These are phyloP conservation scores for Starmerella bombi DNA, from an alignment of 805 yeast species.

Conservation along the genomic window DNA sequence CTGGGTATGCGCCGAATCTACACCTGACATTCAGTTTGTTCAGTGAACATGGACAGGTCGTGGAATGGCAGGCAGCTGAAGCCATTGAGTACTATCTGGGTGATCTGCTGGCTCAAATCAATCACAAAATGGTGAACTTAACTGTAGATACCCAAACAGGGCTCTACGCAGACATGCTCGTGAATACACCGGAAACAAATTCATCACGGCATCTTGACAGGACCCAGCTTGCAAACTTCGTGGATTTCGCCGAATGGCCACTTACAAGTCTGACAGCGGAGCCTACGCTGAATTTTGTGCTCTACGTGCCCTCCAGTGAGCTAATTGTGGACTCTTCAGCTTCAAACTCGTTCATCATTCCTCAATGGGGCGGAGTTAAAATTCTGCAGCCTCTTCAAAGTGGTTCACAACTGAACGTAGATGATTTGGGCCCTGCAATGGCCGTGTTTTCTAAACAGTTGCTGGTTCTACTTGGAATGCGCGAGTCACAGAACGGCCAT, in stretches of 20 bases:
- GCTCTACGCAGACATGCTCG: slow-evolving; percentile 37
- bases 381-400: slow-evolving; percentile 33
- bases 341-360: slow-evolving; percentile 56
- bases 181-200: slow-evolving; percentile 24
- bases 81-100: slow-evolving; percentile 38
- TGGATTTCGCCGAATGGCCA: slow-evolving; percentile 81
- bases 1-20: slow-evolving; percentile 49
- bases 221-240: slow-evolving; percentile 54
- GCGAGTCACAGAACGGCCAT: slow-evolving; percentile 46
- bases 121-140: slow-evolving; percentile 49
- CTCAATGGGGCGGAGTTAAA: slow-evolving; percentile 81
- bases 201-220: slow-evolving; percentile 19
- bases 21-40: slow-evolving; percentile 67
- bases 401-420: slow-evolving; percentile 22
- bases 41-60: slow-evolving; percentile 43
- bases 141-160: slow-evolving; percentile 69
- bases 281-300: slow-evolving; percentile 58
- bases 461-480: slow-evolving; percentile 58
- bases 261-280: slow-evolving; percentile 42
- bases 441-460: slow-evolving; percentile 65
- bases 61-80: slow-evolving; percentile 60
- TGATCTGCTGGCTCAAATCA: slow-evolving; percentile 42
- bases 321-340: slow-evolving; percentile 34
- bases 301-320: slow-evolving; percentile 51
- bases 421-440: slow-evolving; percentile 43